These are phyloP conservation scores for Ensete glaucum DNA, from an alignment of 176 grass and related monocot species.

Conservation along the genomic window DNA sequence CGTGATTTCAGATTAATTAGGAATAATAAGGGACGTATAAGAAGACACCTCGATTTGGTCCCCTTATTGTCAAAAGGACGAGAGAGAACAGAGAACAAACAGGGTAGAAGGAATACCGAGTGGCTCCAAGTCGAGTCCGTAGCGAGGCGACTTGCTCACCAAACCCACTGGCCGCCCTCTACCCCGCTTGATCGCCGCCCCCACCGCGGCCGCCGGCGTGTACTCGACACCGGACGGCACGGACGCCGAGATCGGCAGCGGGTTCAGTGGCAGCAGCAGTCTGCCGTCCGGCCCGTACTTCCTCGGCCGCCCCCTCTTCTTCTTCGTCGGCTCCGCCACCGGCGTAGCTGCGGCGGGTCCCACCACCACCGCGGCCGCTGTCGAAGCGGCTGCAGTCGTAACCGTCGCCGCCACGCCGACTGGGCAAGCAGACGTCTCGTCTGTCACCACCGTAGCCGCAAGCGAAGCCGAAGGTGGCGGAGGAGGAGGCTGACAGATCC, in stretches of 20 bases:
- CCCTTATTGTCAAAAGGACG: too few relatives aligned
- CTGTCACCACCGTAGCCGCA: not conserved
- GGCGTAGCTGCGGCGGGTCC: slow-evolving; percentile 15
- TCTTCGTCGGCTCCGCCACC: slow-evolving; percentile 23
- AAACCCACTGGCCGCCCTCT: slow-evolving; percentile 62
- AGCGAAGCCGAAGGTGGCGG: not conserved
- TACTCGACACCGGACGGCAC: slow-evolving; percentile 54
- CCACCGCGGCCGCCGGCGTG: slow-evolving; percentile 61
- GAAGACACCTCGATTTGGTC: too few relatives aligned
- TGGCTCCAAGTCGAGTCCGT: slow-evolving; percentile 5
- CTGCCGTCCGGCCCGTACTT: slow-evolving; percentile 75
- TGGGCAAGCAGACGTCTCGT: not conserved
- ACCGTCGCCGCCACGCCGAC: not conserved
- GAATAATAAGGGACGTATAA: not conserved
- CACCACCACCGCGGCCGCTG: not conserved
- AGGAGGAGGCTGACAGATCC: not conserved
- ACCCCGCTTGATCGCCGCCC: slow-evolving; percentile 73
- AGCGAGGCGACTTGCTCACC: slow-evolving; percentile 28
- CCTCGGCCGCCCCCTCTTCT: slow-evolving; percentile 77
- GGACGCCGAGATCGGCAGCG: slow-evolving; percentile 79
- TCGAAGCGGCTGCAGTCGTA: not conserved
- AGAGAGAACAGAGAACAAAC: not conserved
- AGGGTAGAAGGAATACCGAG: not conserved
- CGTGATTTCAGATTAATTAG: not conserved
- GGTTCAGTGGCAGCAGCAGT: slow-evolving; percentile 59